These are phyloP conservation scores for Hypomyces rosellus DNA, from an alignment of 2,329 filamentous ascomycete genomes.

Conservation along the genomic window DNA sequence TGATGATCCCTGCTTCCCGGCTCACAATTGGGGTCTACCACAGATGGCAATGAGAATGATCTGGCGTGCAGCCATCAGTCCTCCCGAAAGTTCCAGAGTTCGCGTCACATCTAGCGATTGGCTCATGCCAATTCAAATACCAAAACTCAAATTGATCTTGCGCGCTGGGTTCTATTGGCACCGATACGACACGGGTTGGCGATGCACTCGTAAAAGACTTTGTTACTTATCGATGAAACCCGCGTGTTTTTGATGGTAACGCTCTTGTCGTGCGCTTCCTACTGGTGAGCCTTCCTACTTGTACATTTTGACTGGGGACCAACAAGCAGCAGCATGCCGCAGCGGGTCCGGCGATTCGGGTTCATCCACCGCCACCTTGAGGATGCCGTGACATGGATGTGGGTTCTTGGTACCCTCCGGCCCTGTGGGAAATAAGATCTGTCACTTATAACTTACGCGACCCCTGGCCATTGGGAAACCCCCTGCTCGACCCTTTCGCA, in stretches of 20 bases:
- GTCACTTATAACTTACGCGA: conserved; percentile 17
- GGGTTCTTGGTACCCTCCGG: conserved; percentile 14
- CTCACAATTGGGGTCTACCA: conserved; percentile 1
- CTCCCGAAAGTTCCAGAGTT: neutral
- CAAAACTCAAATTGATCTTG: no score
- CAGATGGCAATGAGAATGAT: conserved; percentile 1
- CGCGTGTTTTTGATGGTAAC: no score
- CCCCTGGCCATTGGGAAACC: conserved; percentile 1
- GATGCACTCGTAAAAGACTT: no score
- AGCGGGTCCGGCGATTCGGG: conserved; percentile 23
- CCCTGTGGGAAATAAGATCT: conserved; percentile 21
- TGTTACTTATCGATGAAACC: no score
- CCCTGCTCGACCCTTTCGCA: neutral
- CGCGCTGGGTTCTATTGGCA: no score
- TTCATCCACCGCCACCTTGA: conserved; percentile 18
- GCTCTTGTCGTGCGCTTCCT: no score
- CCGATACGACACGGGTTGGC: no score
- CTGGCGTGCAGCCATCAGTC: neutral
- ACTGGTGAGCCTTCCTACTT: no score
- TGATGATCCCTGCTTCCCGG: conserved; percentile 6
- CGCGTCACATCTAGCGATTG: neutral
- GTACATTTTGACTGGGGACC: neutral
- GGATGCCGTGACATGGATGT: conserved; percentile 11
- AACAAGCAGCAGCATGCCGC: conserved; percentile 4
- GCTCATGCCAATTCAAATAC: no score